These are phyloP conservation scores for Capsicum chinense DNA, from an alignment of 257 asterid species.

Conservation along the genomic window DNA sequence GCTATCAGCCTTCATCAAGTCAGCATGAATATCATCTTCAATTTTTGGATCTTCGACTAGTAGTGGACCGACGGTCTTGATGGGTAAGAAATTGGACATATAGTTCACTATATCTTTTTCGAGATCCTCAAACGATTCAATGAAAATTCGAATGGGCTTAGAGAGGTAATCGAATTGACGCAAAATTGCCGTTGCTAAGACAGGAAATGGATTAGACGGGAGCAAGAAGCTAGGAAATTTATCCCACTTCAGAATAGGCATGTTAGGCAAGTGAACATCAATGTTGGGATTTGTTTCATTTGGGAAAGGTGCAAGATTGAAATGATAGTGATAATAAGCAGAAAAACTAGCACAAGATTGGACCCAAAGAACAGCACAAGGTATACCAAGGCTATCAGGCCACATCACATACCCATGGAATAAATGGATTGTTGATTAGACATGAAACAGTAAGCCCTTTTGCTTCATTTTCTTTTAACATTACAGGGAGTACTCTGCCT, in stretches of 20 bases:
- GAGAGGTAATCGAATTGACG: constrained; percentile 9
- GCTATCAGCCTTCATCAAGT: background rate
- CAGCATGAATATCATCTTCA: background rate
- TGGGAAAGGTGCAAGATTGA: constrained; percentile 20
- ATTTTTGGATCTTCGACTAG: background rate
- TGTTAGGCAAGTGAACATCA: constrained; percentile 15
- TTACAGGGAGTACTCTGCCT: constrained; percentile 24
- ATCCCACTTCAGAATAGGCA: constrained; percentile 25
- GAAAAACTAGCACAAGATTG: constrained; percentile 30
- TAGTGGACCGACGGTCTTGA: background rate
- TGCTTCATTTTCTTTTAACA: constrained; percentile 19
- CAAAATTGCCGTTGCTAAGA: background rate
- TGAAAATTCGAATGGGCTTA: background rate
- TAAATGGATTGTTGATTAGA: constrained; percentile 37
- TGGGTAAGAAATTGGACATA: background rate
- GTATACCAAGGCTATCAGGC: constrained; percentile 28
- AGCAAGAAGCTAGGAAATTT: constrained; percentile 30
- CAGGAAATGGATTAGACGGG: constrained; percentile 20
- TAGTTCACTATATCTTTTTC: background rate
- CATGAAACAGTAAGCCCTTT: constrained; percentile 32
- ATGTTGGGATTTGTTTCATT: constrained; percentile 13
- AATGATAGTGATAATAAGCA: constrained; percentile 26
- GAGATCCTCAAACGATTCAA: background rate
- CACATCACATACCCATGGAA: constrained; percentile 31
- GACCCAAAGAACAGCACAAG: constrained; percentile 29